Evolutionary conservation across 1,284 basidiomycete genomes (phyloP), one percentile per base, ranked within the genome.

Genomic region (Hemileia vastatrix): DNA sequence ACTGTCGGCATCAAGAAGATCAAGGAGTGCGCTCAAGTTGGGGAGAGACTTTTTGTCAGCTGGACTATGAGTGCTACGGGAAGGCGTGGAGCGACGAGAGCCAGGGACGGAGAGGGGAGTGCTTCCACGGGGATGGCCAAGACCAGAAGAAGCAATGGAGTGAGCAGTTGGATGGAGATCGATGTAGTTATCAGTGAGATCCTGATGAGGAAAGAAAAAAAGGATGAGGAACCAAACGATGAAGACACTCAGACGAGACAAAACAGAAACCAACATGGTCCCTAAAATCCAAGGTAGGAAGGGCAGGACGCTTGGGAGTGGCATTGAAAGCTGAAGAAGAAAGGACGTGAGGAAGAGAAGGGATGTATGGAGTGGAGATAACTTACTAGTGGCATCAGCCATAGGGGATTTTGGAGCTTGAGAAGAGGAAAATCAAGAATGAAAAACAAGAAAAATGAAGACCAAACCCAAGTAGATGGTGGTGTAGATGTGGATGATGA

Each of bases 121-220:
- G 44, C 58, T 60, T 23, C 58, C 58, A 51, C 58, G 58, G n/a
- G 58, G 58, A 60, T 60, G 58, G 4, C 50, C 58, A 18, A 60
- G 33, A 33, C 58, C 58, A 54, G 58, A 54, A 11, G 51, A 53
- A 31, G 58, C 53, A n/a, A n/a, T n/a, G 21, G 58, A 60, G 23
- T 54, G 58, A 45, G 50, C 47, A 9, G 43, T 45, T 53, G 53
- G 50, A 27, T 44, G 58, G 13, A 45, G 24, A 54, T 60, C 58
- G 2, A 36, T 54, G 31, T 53, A 60, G 18, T 36, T 51, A 48
- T 60, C 58, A n/a, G 58, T 60, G 32, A 60, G 51, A 36, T 60
- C 58, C 58, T 60, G n/a, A n/a, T 43, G 40, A 43, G 40, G 40
- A n/a, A 43, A 43, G n/a, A n/a, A n/a, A n/a, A n/a, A n/a, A n/a